Evolutionary conservation across 129 eudicot genomes (phyloP).

Genomic region (Cynara cardunculus): DNA sequence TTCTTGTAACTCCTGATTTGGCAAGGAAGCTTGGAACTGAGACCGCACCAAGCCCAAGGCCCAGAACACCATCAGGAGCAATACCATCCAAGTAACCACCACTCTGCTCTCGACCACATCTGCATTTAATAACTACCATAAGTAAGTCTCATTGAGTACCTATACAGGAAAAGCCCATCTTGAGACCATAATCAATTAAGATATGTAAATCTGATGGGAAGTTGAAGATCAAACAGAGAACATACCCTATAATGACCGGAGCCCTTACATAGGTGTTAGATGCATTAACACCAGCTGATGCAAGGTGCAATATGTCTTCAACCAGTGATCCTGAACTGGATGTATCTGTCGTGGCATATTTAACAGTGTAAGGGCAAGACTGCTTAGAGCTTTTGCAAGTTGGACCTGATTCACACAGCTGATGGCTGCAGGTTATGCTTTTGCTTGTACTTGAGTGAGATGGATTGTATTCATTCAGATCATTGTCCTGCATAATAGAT

Average conservation of each 20-base stretch:
- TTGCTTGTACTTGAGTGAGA: slow-evolving; percentile 84
- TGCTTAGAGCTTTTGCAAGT: slow-evolving; percentile 60
- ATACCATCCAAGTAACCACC: slow-evolving; percentile 91
- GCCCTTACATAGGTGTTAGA: slow-evolving; percentile 63
- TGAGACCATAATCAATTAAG: slow-evolving; percentile 1
- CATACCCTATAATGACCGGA: slow-evolving; percentile 74
- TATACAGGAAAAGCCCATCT: background rate
- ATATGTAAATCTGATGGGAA: background rate
- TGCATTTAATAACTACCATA: slow-evolving; percentile 25
- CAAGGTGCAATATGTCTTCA: slow-evolving; percentile 84
- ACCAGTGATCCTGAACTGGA: slow-evolving; percentile 97
- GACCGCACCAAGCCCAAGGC: slow-evolving; percentile 77
- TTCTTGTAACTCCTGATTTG: slow-evolving; percentile 59
- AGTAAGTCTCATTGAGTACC: slow-evolving; percentile 12
- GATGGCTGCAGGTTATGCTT: slow-evolving; percentile 71
- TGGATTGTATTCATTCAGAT: slow-evolving; percentile 76
- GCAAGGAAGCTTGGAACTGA: slow-evolving; percentile 90
- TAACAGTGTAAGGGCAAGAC: slow-evolving; percentile 68
- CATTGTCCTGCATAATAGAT: slow-evolving; percentile 99
- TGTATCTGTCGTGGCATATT: slow-evolving; percentile 54
- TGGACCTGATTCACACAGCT: slow-evolving; percentile 57
- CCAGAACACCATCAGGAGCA: slow-evolving; percentile 97
- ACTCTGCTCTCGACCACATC: slow-evolving; percentile 94
- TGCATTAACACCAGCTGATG: slow-evolving; percentile 48
- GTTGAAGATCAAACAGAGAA: slow-evolving; percentile 9